These are phyloP conservation scores for Monosporascus sp. DNA, from an alignment of 2,329 filamentous ascomycete species.

Conservation along the genomic window DNA sequence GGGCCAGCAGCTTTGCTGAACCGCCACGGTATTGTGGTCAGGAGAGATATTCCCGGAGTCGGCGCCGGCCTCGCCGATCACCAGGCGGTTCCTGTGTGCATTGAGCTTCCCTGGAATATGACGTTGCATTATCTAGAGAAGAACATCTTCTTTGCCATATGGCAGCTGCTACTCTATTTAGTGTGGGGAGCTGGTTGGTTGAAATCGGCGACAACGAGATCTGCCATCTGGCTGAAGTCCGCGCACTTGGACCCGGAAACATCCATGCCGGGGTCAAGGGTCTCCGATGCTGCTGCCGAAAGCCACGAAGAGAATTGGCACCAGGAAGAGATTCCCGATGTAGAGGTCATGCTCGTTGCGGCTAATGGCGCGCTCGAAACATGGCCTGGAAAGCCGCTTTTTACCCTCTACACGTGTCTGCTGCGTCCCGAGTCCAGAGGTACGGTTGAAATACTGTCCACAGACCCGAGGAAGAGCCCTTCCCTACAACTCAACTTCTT, in stretches of 20 bases:
- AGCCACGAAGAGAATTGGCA: constrained; percentile 5
- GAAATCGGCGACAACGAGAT: constrained; percentile 3
- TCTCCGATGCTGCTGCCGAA: too few species aligned
- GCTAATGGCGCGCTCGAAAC: constrained; percentile 24
- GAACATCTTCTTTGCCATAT: constrained; percentile 15
- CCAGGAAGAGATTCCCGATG: constrained; percentile 23
- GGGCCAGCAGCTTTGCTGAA: constrained; percentile 19
- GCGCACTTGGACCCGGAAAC: constrained; percentile 2
- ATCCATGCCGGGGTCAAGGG: too few species aligned
- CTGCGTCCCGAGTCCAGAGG: constrained; percentile 27
- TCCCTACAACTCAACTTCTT: constrained; percentile 27
- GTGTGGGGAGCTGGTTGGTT: constrained; percentile 3
- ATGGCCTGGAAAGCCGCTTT: constrained; percentile 16
- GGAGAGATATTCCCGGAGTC: constrained; percentile 21
- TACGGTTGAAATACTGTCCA: constrained; percentile 27
- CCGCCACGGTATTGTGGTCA: constrained; percentile 14
- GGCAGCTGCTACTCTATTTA: constrained; percentile 5
- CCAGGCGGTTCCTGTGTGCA: constrained; percentile 18
- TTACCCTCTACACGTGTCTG: constrained; percentile 22
- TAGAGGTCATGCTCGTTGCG: constrained; percentile 35
- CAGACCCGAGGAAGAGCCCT: constrained; percentile 29
- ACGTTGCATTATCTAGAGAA: constrained; percentile 17
- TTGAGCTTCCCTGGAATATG: constrained; percentile 21
- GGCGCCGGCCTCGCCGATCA: constrained; percentile 26
- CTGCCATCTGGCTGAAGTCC: constrained; percentile 5